Conservation (phyloP, 2,329 filamentous ascomycete species). For the Verticillium tricorpus region DNA sequence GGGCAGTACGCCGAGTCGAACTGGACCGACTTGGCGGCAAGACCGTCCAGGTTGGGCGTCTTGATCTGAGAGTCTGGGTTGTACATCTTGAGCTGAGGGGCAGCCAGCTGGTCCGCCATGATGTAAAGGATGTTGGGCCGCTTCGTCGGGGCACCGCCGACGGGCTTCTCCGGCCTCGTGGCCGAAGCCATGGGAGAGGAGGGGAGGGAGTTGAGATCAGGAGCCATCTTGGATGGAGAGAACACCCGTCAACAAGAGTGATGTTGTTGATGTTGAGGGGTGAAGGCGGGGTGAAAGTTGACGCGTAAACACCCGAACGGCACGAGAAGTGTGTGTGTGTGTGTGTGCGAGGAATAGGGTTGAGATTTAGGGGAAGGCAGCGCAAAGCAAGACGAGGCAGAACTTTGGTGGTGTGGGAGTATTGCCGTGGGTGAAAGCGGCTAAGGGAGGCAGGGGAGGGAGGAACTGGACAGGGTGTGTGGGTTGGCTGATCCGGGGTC, state of each 20-base stretch:
- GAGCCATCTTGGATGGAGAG: slow-evolving; percentile 50
- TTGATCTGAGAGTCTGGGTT: slow-evolving; percentile 85
- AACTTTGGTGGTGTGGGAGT: neutral
- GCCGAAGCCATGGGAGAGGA: slow-evolving; percentile 38
- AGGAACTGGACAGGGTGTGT: neutral
- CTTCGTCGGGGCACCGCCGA: slow-evolving; percentile 18
- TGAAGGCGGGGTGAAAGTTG: neutral
- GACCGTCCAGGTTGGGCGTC: slow-evolving; percentile 81
- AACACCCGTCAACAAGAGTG: neutral
- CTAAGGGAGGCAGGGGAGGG: neutral
- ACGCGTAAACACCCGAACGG: neutral
- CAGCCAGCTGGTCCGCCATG: slow-evolving; percentile 94
- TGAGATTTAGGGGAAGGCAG: neutral
- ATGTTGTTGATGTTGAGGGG: neutral
- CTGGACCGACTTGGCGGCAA: slow-evolving; percentile 78
- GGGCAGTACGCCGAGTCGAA: slow-evolving; percentile 95
- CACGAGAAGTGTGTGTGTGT: neutral
- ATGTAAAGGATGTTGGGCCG: slow-evolving; percentile 62
- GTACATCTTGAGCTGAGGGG: slow-evolving; percentile 87
- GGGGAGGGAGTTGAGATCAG: slow-evolving; percentile 69
- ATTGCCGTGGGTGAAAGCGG: neutral
- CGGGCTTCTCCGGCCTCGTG: slow-evolving; percentile 6
- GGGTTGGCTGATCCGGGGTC: neutral
- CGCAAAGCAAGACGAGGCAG: neutral
- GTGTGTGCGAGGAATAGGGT: neutral